A percentile compares a stretch with the other conserved stretches of the same genome.
phyloP scores from a whole-genome alignment of 768 basidiomycete species.

The Austroboletus festivus region DNA sequence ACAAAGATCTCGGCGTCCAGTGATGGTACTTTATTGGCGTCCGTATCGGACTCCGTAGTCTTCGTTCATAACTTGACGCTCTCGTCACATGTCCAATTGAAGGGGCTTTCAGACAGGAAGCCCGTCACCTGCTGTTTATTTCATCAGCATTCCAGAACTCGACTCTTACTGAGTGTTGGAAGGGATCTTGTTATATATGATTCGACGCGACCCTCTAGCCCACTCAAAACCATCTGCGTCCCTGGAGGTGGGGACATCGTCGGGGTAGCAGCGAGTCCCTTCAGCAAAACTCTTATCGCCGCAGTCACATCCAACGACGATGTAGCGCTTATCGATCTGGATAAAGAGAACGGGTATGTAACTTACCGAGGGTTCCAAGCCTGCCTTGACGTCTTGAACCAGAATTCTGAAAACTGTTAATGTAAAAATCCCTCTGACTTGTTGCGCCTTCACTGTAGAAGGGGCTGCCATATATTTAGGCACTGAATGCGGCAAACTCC shows the following conservation, averaged over 20 bases:
- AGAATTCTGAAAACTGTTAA: conserved; percentile 61
- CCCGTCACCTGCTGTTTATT: conserved; percentile 53
- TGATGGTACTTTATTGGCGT: conserved; percentile 55
- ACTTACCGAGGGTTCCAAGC: neutral
- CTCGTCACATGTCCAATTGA: conserved; percentile 52
- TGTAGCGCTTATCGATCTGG: conserved; percentile 63
- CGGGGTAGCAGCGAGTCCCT: conserved; percentile 63
- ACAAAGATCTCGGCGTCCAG: conserved; percentile 57
- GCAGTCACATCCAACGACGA: conserved; percentile 52
- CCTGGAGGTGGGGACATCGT: conserved; percentile 51
- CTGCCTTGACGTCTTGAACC: conserved; percentile 1
- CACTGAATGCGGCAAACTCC: conserved; percentile 59
- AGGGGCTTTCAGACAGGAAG: conserved; percentile 44
- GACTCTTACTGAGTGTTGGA: conserved; percentile 53
- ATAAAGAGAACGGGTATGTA: conserved; percentile 69
- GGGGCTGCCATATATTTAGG: conserved; percentile 67
- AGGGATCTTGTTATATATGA: conserved; percentile 61
- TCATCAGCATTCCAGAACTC: conserved; percentile 60
- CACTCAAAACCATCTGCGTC: conserved; percentile 50
- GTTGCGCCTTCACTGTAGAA: conserved; percentile 66
- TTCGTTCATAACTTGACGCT: conserved; percentile 60
- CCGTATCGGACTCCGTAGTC: conserved; percentile 48
- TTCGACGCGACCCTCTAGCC: conserved; percentile 52
- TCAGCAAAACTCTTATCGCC: conserved; percentile 70
- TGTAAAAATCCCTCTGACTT: conserved; percentile 52